Percentiles rank a stretch among this genome's conserved stretches.
Evolutionary conservation across 2,329 filamentous ascomycete species (phyloP).

Genomic region (Thielaviopsis euricoi): DNA sequence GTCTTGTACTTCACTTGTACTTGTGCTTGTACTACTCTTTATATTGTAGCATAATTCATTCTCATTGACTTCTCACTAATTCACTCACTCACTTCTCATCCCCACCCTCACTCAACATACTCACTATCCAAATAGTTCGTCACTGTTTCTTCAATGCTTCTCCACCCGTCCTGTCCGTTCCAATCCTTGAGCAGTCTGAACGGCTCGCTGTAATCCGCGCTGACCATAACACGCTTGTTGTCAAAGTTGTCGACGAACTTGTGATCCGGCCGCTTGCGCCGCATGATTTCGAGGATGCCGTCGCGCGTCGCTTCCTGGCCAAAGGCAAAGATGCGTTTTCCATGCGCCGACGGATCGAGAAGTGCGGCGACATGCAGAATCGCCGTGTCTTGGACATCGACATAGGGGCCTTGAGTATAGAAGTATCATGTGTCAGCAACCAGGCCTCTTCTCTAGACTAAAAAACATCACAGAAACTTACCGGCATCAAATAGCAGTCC

Average conservation of each 20-base stretch:
- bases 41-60: neutral
- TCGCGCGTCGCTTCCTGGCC: conserved; percentile 14
- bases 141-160: conserved; percentile 5
- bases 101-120: too few relatives aligned
- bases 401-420: conserved; percentile 9
- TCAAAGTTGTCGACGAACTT: conserved; percentile 10
- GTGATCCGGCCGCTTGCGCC: conserved; percentile 11
- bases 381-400: conserved; percentile 15
- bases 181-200: neutral
- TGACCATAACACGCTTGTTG: neutral
- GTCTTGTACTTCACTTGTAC: too few relatives aligned
- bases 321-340: conserved; percentile 16
- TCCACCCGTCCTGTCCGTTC: conserved; percentile 6
- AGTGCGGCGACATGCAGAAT: conserved; percentile 16
- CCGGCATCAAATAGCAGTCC: neutral
- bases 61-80: too few relatives aligned
- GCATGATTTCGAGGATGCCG: conserved; percentile 12
- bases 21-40: too few relatives aligned
- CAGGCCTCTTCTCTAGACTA: too few relatives aligned
- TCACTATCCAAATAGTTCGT: neutral
- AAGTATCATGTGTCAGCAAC: too few relatives aligned
- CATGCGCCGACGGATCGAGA: conserved; percentile 14
- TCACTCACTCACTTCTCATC: too few relatives aligned
- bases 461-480: too few relatives aligned
- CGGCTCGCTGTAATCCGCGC: neutral